Base-by-base conservation (phyloP, 371 early-diverging fungal genomes). In the Mortierella sp. region DNA sequence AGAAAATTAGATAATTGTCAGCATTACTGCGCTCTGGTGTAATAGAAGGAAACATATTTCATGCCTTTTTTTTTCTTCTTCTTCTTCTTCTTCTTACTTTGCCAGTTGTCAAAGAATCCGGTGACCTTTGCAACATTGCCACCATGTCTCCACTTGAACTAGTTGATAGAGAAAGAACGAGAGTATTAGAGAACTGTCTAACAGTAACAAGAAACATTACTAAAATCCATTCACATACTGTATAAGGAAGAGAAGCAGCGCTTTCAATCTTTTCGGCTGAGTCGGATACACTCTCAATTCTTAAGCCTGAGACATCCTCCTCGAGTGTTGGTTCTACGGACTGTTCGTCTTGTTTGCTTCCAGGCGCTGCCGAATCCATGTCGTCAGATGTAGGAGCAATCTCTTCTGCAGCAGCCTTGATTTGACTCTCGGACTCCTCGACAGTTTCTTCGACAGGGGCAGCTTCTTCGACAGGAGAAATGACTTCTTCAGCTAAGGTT, bases 71-170 rank as follows among this genome's bases (percentile, higher is more conserved):
- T 28, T 28, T 28, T 28, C 28, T 28, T 28, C 28, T 28, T 28
- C 2, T 28, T 28, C 2, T 28, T 28, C 2, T 28, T 2, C 9
- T 15, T 40, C 32, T 63, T 85, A 88, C 88, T 76, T 76, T 78
- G 55, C 89, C 89, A 89, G 70, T 86, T 79, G 67, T 87, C 88
- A 68, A 89, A 89, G 11, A 79, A 85, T 21, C 89, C 89, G 22
- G 88, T 89, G 53, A 89, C 73, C 55, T 84, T 80, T 28, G 87
- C 87, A 47, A 74, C 74, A 41, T 84, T 78, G 22, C 87, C 89
- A 15, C 87, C 89, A 63, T 87, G 85, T 32, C 78, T 84, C 87
- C 89, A 88, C 21, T 68, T 67, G 62, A 88, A 83, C 86, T 88
- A 79, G 13, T n/a, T 43, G 15, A 41, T 40, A 64, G 28, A 68